Conservation (phyloP, 75 land plant species). For the Selaginella moellendorffii region DNA sequence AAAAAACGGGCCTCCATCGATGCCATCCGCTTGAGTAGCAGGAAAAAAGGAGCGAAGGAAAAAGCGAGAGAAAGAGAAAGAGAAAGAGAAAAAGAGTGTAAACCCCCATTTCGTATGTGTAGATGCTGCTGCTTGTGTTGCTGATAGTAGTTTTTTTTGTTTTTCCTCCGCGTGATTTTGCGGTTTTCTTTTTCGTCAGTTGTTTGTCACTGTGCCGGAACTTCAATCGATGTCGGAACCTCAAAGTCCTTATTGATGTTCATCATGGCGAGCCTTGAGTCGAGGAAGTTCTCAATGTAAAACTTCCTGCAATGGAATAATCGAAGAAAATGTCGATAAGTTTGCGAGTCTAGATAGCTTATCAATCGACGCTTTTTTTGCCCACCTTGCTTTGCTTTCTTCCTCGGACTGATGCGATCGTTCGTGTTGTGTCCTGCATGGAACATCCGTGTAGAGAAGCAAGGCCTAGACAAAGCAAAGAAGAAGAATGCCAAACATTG, state of each 20-base stretch:
- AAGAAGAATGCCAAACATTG: background rate
- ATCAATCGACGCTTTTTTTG: no score
- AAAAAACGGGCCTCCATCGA: no score
- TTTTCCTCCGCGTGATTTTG: no score
- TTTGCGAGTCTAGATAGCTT: background rate
- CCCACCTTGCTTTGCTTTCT: background rate
- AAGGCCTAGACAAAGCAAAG: conserved; percentile 2
- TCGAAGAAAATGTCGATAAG: background rate
- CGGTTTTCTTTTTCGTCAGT: no score
- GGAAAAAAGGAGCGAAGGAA: no score
- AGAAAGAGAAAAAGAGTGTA: no score
- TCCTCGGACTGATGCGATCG: background rate
- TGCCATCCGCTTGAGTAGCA: no score
- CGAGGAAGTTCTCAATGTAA: background rate
- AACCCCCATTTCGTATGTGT: no score
- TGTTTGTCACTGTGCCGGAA: background rate
- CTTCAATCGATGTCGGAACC: background rate
- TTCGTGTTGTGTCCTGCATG: background rate
- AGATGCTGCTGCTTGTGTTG: no score
- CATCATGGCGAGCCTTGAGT: background rate
- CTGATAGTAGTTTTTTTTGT: no score
- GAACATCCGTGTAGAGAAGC: conserved; percentile 14
- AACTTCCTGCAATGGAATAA: background rate
- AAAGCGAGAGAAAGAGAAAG: no score
- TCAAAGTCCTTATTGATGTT: background rate